Evolutionary conservation across 2,329 filamentous ascomycete species (phyloP).

Genomic region (Ciborinia camelliae): DNA sequence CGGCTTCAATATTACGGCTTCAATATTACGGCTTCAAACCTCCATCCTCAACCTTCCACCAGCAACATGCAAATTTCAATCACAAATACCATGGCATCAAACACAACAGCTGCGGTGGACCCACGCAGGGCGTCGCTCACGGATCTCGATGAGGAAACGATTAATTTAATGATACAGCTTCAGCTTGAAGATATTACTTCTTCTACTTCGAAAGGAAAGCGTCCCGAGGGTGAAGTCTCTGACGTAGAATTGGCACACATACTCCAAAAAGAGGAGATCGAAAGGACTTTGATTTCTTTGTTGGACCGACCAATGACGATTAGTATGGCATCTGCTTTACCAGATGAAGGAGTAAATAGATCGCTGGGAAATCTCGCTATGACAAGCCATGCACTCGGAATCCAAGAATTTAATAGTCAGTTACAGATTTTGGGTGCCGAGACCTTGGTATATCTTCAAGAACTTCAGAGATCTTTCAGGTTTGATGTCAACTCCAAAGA

Average conservation of each 20-base stretch:
- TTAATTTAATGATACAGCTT: constrained; percentile 28
- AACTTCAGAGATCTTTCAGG: constrained; percentile 25
- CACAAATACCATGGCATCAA: no score
- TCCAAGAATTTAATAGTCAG: no score
- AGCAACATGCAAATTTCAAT: no score
- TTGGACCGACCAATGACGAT: constrained; percentile 26
- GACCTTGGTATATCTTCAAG: constrained; percentile 25
- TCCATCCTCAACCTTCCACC: no score
- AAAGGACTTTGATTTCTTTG: constrained; percentile 18
- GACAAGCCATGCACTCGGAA: constrained; percentile 23
- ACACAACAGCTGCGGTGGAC: no score
- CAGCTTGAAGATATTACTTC: constrained; percentile 28
- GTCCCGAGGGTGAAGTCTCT: constrained; percentile 16
- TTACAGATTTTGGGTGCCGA: constrained; percentile 23
- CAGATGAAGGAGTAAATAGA: constrained; percentile 20
- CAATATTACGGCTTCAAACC: no score
- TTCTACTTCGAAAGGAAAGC: constrained; percentile 16
- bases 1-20: no score
- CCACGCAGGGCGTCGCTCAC: no score
- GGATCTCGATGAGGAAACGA: constrained; percentile 25
- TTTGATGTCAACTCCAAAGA: background rate
- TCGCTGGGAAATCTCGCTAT: constrained; percentile 16
- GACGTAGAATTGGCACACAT: constrained; percentile 26
- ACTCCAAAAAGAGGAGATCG: constrained; percentile 24
- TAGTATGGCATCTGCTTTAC: constrained; percentile 30